Base-by-base conservation (phyloP, 768 basidiomycete species). In the Hypholoma sublateritium region DNA sequence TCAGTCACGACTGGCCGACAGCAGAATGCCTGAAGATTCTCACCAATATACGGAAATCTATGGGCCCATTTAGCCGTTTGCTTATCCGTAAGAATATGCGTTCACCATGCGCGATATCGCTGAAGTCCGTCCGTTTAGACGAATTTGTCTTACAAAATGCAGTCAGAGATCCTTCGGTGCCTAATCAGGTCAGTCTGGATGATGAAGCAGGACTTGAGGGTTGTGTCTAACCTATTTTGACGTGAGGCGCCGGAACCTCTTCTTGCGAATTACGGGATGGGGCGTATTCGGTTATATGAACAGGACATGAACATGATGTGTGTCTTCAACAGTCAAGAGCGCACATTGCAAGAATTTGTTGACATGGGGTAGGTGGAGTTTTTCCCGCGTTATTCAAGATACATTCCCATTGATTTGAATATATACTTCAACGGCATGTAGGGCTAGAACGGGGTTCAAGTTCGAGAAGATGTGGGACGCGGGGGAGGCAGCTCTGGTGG, bases 291-390 rank as follows among this genome's bases (percentile, higher is more conserved):
- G 11, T 64, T 70, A 46, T 82, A 81, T 61, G 70, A 76, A 48
- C 74, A 76, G 35, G 81, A 83, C 52, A 37, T 82, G 28, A 72
- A 69, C 46, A 80, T 83, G 80, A 72, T 79, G 72, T 51, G 69
- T 13, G 41, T 69, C 19, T 65, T 75, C 11, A 80, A 82, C 48
- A 68, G 72, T 13, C 72, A 74, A 62, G 78, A 82, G 55, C 74
- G 81, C 19, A 61, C 60, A 5, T 22, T 79, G 5, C 57, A 72
- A 4, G 74, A 80, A 12, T 74, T 75, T 34, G 44, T 48, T 21
- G 32, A 56, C 2, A 39, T 62, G 44, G 57, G 57, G 57, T 61
- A 9, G 8, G 56, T 55, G 16, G 19, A 44, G 9, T 9, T 22
- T 32, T 9, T 32, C 9, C 28, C 5, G 28, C 2, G 5, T 32